These are phyloP conservation scores for Ensete glaucum DNA, from an alignment of 176 grass and related monocot genomes.

Conservation along the genomic window DNA sequence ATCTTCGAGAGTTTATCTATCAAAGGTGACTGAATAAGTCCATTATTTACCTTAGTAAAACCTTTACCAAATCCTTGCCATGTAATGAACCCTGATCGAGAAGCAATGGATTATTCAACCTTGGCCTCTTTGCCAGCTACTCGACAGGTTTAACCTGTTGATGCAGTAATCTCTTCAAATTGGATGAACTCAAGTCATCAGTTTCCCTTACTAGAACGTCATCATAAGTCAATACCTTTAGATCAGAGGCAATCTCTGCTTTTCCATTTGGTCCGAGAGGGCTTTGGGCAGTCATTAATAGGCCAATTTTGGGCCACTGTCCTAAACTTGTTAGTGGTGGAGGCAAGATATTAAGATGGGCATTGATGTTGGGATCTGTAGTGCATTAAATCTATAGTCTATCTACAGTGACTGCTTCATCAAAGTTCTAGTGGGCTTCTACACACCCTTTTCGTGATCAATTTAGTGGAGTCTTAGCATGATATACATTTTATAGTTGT, in stretches of 20 bases:
- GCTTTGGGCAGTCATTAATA: constrained; percentile 34
- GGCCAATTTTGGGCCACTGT: not conserved
- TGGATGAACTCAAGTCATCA: constrained; percentile 8
- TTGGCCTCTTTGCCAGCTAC: not conserved
- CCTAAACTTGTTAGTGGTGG: too few relatives aligned
- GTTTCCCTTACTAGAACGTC: constrained; percentile 35
- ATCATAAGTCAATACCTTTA: constrained; percentile 17
- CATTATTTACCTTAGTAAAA: too few relatives aligned
- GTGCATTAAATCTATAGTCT: not conserved
- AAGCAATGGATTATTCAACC: not conserved
- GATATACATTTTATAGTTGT: constrained; percentile 57
- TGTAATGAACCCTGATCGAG: not conserved
- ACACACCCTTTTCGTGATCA: constrained; percentile 11
- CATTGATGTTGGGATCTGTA: not conserved
- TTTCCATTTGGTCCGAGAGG: constrained; percentile 29
- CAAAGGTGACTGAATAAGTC: too few relatives aligned
- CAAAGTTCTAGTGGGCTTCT: not conserved
- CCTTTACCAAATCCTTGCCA: not conserved
- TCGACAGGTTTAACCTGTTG: not conserved
- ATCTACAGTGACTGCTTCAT: constrained; percentile 14
- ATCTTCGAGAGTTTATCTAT: too few relatives aligned
- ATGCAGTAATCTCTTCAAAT: constrained; percentile 5
- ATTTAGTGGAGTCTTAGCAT: constrained; percentile 34
- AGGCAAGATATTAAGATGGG: not conserved
- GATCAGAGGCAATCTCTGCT: constrained; percentile 21